Base-by-base conservation (phyloP, 495 filamentous ascomycete species). In the Staphylotrichum longicolle region DNA sequence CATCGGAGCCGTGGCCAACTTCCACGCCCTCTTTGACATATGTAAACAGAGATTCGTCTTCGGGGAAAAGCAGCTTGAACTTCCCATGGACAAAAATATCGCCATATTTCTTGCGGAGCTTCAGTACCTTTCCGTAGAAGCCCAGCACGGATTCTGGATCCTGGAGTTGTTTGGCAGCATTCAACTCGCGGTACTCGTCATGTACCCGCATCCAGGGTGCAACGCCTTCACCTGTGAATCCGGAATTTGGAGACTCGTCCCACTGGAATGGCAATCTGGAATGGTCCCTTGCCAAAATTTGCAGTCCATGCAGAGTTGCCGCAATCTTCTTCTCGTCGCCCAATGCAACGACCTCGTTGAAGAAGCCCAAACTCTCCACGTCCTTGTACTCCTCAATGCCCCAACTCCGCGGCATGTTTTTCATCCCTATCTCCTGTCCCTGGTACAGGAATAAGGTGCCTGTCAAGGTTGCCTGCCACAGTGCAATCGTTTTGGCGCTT, bases 371-470 rank as follows among this genome's bases (percentile, higher is more conserved):
- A 52, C 79, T 82, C 61, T 87, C 86, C 40, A 88, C 77, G 61
- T 90, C 88, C 64, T 85, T 84, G 69, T 88, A 89, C 63, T 89
- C 82, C 14, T 82, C 79, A 10, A 87, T 80, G 1, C 67, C 73
- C 85, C 85, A 88, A 8, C 75, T 67, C 2, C 63, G 46, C 0
- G 88, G 86, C n/a, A 85, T 78, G 65, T 91, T 90, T 3, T 79
- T 73, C 80, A 87, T 86, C 0, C 85, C 88, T 7, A 90, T 67
- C 67, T 91, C 88, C 64, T 91, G 85, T 2, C 88, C 88, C 68
- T 91, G 86, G 63, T 88, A 90, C 4, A 90, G 66, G 61, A 84
- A 91, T 4, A 86, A 44, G 4, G 67, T 72, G 7, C 71, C 69
- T 2, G 53, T 64, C 40, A 72, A 47, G 0, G 63, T 67, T 2